phyloP scores from a whole-genome alignment of 1,139 yeast species.

The Kodamaea derodonti region DNA sequence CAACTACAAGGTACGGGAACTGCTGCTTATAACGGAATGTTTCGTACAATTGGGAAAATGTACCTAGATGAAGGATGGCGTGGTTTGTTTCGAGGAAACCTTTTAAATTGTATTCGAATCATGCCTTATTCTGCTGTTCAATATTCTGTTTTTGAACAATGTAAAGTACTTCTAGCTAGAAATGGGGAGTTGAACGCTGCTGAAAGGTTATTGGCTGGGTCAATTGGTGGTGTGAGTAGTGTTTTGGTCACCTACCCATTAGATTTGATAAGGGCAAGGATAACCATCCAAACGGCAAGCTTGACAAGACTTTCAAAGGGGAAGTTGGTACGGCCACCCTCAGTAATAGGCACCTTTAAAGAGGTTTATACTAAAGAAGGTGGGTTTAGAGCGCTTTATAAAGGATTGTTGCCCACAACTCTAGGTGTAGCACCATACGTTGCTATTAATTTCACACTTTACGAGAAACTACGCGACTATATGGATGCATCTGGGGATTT shows the following conservation, averaged over 20 bases:
- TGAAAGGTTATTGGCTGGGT: constrained; percentile 73
- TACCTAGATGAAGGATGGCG: constrained; percentile 87
- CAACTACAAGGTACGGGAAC: constrained; percentile 83
- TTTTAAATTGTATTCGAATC: constrained; percentile 82
- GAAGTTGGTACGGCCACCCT: constrained; percentile 54
- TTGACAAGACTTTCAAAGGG: constrained; percentile 49
- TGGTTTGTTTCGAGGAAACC: constrained; percentile 88
- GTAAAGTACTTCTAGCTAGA: constrained; percentile 44
- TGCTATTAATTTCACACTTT: constrained; percentile 86
- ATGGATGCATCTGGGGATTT: constrained; percentile 37
- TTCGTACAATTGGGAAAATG: constrained; percentile 71
- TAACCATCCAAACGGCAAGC: constrained; percentile 86
- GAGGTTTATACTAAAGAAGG: constrained; percentile 75
- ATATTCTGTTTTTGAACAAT: constrained; percentile 76
- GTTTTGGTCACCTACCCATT: constrained; percentile 87
- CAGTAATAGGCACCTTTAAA: constrained; percentile 55
- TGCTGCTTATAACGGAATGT: constrained; percentile 68
- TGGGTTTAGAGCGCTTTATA: constrained; percentile 70
- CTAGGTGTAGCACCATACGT: constrained; percentile 96
- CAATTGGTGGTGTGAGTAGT: constrained; percentile 75
- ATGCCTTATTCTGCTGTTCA: constrained; percentile 96
- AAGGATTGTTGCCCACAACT: constrained; percentile 86
- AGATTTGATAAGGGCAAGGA: constrained; percentile 85
- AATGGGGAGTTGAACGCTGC: constrained; percentile 39
- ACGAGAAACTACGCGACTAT: constrained; percentile 71